Percentiles rank a stretch among this genome's conserved stretches.
Conservation (phyloP, 2,329 filamentous ascomycete genomes). For the Thelonectria discophora region DNA sequence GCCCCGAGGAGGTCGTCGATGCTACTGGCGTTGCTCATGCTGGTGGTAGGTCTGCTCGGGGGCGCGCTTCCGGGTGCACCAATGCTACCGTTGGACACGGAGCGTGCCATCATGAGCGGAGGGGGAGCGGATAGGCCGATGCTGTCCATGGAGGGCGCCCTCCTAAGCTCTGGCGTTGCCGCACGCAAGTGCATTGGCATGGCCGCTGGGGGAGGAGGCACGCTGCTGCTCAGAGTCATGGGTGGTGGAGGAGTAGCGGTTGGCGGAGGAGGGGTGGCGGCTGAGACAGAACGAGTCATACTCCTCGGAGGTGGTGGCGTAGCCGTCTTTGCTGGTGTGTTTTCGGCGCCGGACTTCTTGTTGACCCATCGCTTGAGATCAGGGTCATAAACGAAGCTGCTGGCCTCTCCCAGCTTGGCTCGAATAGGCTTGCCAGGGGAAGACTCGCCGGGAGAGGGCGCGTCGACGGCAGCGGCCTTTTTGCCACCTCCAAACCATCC, state of each 20-base stretch:
- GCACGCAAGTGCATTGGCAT: conserved; percentile 43
- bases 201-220: conserved; percentile 41
- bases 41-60: conserved; percentile 76
- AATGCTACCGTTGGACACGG: conserved; percentile 57
- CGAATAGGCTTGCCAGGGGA: conserved; percentile 75
- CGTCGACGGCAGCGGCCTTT: conserved; percentile 52
- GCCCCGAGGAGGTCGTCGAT: conserved; percentile 92
- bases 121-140: conserved; percentile 47
- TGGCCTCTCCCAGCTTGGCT: conserved; percentile 94
- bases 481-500: conserved; percentile 85
- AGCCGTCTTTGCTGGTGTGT: conserved; percentile 65
- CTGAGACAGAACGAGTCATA: conserved; percentile 61
- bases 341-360: conserved; percentile 82
- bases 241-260: conserved; percentile 47
- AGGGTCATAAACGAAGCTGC: conserved; percentile 91
- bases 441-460: conserved; percentile 46
- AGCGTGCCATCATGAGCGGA: conserved; percentile 58
- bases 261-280: conserved; percentile 62
- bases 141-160: conserved; percentile 49
- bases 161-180: conserved; percentile 46
- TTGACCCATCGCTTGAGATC: conserved; percentile 99
- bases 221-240: conserved; percentile 44
- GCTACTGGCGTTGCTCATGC: conserved; percentile 90
- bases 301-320: conserved; percentile 83
- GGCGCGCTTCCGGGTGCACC: conserved; percentile 58